phyloP scores from a whole-genome alignment of 2,329 filamentous ascomycete species.

The Ceratocystis smalleyi region DNA sequence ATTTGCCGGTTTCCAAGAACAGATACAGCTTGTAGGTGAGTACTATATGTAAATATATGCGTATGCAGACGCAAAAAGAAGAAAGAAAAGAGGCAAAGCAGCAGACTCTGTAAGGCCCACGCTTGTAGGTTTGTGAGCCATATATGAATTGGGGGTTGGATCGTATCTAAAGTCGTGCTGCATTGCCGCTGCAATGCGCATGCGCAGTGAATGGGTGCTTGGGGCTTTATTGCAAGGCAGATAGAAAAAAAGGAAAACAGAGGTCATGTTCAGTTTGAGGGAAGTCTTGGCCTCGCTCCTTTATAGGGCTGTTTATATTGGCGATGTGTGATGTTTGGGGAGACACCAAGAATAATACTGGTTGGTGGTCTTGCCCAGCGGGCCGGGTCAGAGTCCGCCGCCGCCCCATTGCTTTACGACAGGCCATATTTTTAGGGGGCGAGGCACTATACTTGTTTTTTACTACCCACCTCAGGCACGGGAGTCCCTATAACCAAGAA shows the following conservation, averaged over 20 bases:
- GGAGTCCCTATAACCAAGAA: not conserved
- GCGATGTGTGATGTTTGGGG: no score
- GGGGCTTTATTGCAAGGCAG: not conserved
- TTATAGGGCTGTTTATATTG: no score
- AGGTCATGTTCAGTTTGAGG: not conserved
- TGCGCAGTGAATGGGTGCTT: not conserved
- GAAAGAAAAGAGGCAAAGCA: not conserved
- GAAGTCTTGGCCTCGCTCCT: not conserved
- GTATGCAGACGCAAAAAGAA: not conserved
- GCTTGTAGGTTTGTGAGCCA: not conserved
- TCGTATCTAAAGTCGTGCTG: not conserved
- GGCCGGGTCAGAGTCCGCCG: no score
- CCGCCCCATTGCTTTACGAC: no score
- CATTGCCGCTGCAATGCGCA: not conserved
- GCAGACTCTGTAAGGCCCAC: not conserved
- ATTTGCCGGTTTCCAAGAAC: not conserved
- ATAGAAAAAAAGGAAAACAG: not conserved
- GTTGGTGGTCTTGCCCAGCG: no score
- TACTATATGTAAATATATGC: not conserved
- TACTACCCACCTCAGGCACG: not conserved
- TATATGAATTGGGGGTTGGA: not conserved
- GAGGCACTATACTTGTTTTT: not conserved
- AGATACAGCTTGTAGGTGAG: not conserved
- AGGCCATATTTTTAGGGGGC: not conserved
- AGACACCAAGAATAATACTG: no score